Evolutionary conservation across 2,329 filamentous ascomycete species (phyloP), one percentile per base, ranked within the genome.

Genomic region (Pyricularia pennisetigena): DNA sequence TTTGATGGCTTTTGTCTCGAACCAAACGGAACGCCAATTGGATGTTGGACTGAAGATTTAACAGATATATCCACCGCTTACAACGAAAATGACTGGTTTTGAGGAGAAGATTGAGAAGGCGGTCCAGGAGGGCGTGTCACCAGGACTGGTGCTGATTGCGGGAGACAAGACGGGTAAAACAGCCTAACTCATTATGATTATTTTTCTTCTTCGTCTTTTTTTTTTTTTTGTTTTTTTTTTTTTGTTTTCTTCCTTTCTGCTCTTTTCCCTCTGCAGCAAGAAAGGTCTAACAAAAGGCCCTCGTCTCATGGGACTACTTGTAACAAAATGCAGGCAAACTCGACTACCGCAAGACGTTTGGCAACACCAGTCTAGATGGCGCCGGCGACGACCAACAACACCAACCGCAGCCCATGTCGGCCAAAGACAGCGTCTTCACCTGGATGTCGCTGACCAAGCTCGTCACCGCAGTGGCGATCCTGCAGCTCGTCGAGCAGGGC

Each of bases 401-500:
- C 4, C n/a, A 59, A 59, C 14, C 69, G 71, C 61, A 26, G 24
- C 69, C 69, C 9, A 71, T 74, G 54, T 57, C 41, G 8, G 49
- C 67, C 32, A 74, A 79, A 68, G 57, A 26, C 23, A 75, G 75
- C 30, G 74, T 77, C 67, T 72, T 80, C 66, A 70, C 71, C 59
- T 68, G 79, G 30, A 76, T 76, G 29, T 79, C 78, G 41, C 75
- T 78, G 71, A 76, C 77, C 61, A 81, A 81, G 71, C 76, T 86
- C 14, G 68, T 84, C 28, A 81, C 83, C 1, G 76, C 78, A 32
- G 77, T 85, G 65, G 77, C 80, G 3, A 76, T 77, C 3, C 73
- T 85, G 54, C 82, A 84, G 69, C 75, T 81, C 32, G 79, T 85
- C 57, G 82, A 86, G 62, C 75, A 77, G 6, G 80, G 81, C 2